phyloP scores from a whole-genome alignment of 176 grass and related monocot genomes.

The Ensete glaucum region DNA sequence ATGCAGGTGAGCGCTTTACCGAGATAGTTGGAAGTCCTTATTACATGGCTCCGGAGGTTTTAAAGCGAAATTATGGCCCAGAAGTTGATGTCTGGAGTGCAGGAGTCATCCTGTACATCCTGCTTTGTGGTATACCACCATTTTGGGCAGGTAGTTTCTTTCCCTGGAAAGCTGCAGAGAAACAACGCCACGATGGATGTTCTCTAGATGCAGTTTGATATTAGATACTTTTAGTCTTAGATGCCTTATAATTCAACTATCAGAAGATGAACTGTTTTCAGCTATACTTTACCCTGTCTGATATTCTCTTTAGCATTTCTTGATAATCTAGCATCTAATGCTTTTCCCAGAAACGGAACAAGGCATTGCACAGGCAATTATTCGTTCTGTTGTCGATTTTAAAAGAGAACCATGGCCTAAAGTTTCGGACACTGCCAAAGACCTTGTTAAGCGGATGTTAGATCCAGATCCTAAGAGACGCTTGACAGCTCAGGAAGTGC shows the following conservation, averaged over 20 bases:
- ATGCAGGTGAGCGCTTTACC: constrained; percentile 7
- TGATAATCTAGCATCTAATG: background rate
- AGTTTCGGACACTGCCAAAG: constrained; percentile 19
- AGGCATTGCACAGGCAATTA: constrained; percentile 17
- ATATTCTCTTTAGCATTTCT: background rate
- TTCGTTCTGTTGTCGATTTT: constrained; percentile 18
- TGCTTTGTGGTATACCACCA: constrained; percentile 22
- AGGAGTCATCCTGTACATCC: constrained; percentile 22
- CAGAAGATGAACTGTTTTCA: background rate
- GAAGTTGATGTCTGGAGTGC: constrained; percentile 25
- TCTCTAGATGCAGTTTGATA: background rate
- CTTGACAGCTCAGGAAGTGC: constrained; percentile 8
- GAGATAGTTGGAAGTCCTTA: constrained; percentile 24
- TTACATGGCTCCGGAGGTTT: constrained; percentile 23
- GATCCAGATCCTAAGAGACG: constrained; percentile 8
- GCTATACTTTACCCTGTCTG: background rate
- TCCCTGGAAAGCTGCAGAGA: background rate
- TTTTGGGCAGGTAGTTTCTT: constrained; percentile 16
- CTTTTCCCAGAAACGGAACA: constrained; percentile 15
- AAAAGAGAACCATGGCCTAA: constrained; percentile 22
- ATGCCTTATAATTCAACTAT: background rate
- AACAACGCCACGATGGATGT: background rate
- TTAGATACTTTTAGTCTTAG: background rate
- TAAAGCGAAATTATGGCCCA: constrained; percentile 19
- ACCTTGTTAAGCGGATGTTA: constrained; percentile 15